These are phyloP conservation scores for Boeremia exigua DNA, from an alignment of 2,329 filamentous ascomycete species.

Conservation along the genomic window DNA sequence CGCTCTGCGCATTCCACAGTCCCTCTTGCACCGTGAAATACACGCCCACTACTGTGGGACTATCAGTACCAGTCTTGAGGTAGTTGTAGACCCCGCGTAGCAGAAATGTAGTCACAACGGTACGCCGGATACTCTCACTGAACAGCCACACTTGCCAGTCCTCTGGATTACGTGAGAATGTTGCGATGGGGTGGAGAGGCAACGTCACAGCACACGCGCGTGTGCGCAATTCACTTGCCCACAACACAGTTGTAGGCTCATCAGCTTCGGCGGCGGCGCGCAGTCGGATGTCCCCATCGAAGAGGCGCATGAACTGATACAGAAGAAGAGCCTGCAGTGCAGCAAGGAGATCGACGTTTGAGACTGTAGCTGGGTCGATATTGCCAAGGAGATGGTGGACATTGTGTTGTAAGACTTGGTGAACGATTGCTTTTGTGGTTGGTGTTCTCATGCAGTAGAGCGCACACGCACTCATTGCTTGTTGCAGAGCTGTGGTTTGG, in stretches of 20 bases:
- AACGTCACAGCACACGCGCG: background rate
- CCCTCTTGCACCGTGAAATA: constrained; percentile 18
- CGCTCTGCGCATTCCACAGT: constrained; percentile 4
- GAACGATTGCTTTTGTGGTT: background rate
- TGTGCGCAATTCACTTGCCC: background rate
- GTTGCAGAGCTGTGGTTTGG: background rate
- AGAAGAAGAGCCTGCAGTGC: background rate
- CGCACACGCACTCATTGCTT: constrained; percentile 2
- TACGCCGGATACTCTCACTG: constrained; percentile 40
- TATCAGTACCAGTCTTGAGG: constrained; percentile 17
- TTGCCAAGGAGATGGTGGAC: background rate
- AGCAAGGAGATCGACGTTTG: background rate
- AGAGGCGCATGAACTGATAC: background rate
- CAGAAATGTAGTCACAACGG: constrained; percentile 38
- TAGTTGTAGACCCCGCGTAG: constrained; percentile 40
- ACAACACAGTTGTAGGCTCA: background rate
- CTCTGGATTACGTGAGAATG: background rate
- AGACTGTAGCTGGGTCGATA: background rate
- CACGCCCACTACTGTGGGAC: background rate
- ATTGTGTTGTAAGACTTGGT: background rate
- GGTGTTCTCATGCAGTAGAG: background rate
- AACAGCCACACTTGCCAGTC: constrained; percentile 27
- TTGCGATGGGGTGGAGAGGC: background rate
- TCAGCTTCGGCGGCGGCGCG: background rate
- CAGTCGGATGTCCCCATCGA: background rate